Evolutionary conservation across 345 rosid genomes (phyloP), one percentile per base, ranked within the genome.

Genomic region (Salix brachista): DNA sequence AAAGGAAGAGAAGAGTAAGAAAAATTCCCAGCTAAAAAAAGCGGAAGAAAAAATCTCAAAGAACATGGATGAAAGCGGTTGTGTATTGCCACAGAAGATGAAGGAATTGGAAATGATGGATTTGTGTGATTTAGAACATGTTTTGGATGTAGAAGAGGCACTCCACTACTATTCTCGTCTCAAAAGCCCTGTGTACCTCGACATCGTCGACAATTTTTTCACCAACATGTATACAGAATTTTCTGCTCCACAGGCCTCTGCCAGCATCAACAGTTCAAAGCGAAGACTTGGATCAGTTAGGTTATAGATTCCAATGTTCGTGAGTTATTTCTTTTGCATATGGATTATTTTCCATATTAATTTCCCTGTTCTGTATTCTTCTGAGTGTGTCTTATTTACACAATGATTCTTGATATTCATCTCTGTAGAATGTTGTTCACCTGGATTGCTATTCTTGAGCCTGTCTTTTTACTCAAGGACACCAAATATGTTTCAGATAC

Each of bases 191-290:
- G 92, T 87, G 2, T 93, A 95, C 71, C 88, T 90, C 46, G 97
- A 87, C 79, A 89, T 95, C 65, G 99, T 91, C 32, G 93, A 93
- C 86, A 85, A 79, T 76, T 96, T 96, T 87, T 93, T 95, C 85
- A 84, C 80, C 39, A 92, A 91, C 62, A 90, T 93, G 93, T 88
- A 89, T 79, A 77, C 85, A n/a, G 98, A 96, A 78, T 84, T 90
- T 86, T 82, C 91, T 48, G 83, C 74, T 75, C 88, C 93, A 0
- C 91, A 75, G 62, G 75, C 88, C 48, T 25, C 89, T 68, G 80
- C 77, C 46, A 84, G 75, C 77, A 75, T 77, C 84, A 85, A 75
- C 67, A 80, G 77, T 42, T 90, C 94, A 36, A 89, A 84, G 76
- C 76, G 83, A 70, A 85, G 87, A 72, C 71, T 84, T 3, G 72